Evolutionary conservation across 768 basidiomycete genomes (phyloP), one percentile per base, ranked within the genome.

Genomic region (Astraeus odoratus): DNA sequence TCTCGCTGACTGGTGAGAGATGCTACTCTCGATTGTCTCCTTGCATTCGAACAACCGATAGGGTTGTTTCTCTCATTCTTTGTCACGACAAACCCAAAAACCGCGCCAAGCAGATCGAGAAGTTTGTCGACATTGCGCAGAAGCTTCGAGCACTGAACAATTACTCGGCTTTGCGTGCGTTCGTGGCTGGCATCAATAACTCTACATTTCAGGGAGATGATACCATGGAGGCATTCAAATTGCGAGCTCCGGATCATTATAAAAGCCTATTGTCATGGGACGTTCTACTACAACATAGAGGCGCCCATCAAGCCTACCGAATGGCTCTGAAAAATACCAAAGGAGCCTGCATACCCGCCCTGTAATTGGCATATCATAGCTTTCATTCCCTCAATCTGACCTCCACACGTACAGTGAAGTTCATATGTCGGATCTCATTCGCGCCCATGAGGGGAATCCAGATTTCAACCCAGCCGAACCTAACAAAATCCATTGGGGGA

Each of bases 151-250:
- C 75, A 10, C 61, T 88, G 37, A 92, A 95, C 65, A 97, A 99
- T 60, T 98, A 96, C 61, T 91, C 92, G 26, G 88, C 86, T 1
- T 67, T 96, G 43, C 90, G 91, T 36, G 91, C 93, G 8, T 81
- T 97, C 53, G 82, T 97, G n/a, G 88, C 91, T 23, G 95, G 93
- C 4, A 87, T 98, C 66, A 86, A 88, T 56, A 81, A 79, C 50
- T 80, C 91, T 4, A 83, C 85, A 0, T 81, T 85, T 51, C 74
- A 82, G 39, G 86, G 86, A 6, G 82, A 85, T 53, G 77, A 79
- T 53, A 84, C 89, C 0, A 79, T 88, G 70, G 81, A 86, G 44
- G 64, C 77, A 24, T 83, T 94, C 58, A 82, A 78, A 59, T 51
- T 67, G 19, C 83, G 74, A 59, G 76, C 73, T 7, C 75, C 77